These are phyloP conservation scores for Geranium brycei DNA, from an alignment of 345 rosid species.

Conservation along the genomic window DNA sequence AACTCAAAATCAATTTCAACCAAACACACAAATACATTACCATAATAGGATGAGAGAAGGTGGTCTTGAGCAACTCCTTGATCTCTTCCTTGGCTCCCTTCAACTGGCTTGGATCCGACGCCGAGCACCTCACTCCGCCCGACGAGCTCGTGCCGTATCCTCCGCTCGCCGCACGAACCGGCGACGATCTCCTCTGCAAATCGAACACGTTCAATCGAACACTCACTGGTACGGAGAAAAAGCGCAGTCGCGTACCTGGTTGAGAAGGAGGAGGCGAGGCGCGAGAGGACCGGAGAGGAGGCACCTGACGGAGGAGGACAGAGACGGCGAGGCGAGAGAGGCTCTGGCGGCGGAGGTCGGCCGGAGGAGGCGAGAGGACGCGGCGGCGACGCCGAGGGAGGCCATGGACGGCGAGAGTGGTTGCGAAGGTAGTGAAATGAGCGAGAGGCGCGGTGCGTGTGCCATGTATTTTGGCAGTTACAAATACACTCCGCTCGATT, in stretches of 20 bases:
- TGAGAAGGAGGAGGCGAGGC: constrained; percentile 20
- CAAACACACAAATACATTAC: constrained; percentile 9
- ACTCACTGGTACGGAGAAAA: background rate
- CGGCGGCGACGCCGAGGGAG: constrained; percentile 46
- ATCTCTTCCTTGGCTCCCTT: constrained; percentile 81
- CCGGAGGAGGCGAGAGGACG: constrained; percentile 41
- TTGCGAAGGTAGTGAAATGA: constrained; percentile 11
- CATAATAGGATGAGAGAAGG: constrained; percentile 75
- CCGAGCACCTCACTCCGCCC: constrained; percentile 39
- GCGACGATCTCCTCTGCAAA: constrained; percentile 28
- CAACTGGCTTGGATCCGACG: constrained; percentile 71
- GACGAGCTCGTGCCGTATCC: constrained; percentile 21
- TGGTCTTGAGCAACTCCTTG: constrained; percentile 60
- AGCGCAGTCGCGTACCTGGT: constrained; percentile 26
- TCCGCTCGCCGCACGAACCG: constrained; percentile 14
- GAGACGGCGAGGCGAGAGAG: constrained; percentile 18
- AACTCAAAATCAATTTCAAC: no score
- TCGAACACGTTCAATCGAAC: background rate
- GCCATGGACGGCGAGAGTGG: constrained; percentile 13
- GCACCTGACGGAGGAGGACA: constrained; percentile 38
- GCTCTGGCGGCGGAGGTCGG: constrained; percentile 27
- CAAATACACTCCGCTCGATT: no score
- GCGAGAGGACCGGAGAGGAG: constrained; percentile 36
- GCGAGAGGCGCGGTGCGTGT: background rate
- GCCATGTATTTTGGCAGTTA: background rate